phyloP scores from a whole-genome alignment of 164 flowering plant species.

The Kingdonia uniflora region DNA sequence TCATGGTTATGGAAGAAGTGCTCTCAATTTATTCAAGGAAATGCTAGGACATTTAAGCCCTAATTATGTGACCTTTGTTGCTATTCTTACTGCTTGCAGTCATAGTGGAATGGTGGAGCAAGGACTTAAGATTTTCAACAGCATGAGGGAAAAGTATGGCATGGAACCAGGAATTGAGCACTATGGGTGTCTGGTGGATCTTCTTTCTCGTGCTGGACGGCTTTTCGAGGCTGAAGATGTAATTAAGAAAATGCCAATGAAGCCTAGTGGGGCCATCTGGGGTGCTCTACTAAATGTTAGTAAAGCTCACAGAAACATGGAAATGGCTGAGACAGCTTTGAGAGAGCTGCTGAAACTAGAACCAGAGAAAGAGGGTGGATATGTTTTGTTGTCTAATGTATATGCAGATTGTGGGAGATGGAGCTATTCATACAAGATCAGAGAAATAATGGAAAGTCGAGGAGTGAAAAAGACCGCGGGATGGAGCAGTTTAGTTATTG shows the following conservation, averaged over 20 bases:
- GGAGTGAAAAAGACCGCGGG: conserved; percentile 51
- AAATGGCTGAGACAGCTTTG: conserved; percentile 33
- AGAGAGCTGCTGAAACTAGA: conserved; percentile 36
- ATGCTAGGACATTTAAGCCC: conserved; percentile 33
- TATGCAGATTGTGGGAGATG: conserved; percentile 36
- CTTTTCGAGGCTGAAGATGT: conserved; percentile 29
- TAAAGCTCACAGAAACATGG: conserved; percentile 24
- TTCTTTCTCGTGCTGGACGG: conserved; percentile 38
- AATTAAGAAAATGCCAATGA: conserved; percentile 37
- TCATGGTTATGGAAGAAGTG: conserved; percentile 37
- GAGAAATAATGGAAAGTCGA: conserved; percentile 34
- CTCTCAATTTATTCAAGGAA: conserved; percentile 25
- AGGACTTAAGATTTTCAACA: conserved; percentile 24
- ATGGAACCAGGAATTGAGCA: conserved; percentile 38
- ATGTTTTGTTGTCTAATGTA: conserved; percentile 34
- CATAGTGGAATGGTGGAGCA: conserved; percentile 37
- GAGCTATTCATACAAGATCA: conserved; percentile 28
- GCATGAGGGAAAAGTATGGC: conserved; percentile 29
- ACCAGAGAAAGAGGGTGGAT: conserved; percentile 46
- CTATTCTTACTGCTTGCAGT: conserved; percentile 43
- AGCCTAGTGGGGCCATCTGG: conserved; percentile 42
- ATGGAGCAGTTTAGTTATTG: conserved; percentile 31
- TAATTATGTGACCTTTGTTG: conserved; percentile 35
- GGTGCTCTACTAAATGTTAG: conserved; percentile 39
- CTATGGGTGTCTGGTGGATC: conserved; percentile 48